Evolutionary conservation across 257 asterid species (phyloP).

Genomic region (Nicotiana knightiana): DNA sequence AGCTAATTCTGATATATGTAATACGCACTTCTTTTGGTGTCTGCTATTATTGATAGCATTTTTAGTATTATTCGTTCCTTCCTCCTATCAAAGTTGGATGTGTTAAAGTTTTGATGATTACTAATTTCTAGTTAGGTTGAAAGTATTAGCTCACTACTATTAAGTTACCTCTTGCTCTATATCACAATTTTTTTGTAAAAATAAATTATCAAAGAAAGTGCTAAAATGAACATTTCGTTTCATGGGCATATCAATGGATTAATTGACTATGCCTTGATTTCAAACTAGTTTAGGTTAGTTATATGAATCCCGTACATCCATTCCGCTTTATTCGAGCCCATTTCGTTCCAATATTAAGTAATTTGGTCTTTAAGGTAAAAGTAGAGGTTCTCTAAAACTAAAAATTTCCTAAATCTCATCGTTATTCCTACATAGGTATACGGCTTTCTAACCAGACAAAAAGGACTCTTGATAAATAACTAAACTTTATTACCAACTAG

Average conservation of each 20-base stretch:
- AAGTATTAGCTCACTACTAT: background rate
- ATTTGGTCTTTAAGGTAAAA: background rate
- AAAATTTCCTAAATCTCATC: background rate
- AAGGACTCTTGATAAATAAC: background rate
- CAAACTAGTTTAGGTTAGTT: background rate
- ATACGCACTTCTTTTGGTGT: background rate
- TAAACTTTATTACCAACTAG: background rate
- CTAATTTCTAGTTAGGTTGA: background rate
- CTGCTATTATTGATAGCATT: background rate
- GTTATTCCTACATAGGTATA: background rate
- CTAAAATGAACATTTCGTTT: background rate
- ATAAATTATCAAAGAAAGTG: background rate
- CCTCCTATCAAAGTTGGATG: background rate
- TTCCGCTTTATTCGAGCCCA: background rate
- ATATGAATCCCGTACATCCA: background rate
- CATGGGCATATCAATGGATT: background rate
- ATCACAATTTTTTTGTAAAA: background rate
- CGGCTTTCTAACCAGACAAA: background rate
- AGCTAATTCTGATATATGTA: background rate
- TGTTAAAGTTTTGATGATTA: background rate
- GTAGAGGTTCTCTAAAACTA: background rate
- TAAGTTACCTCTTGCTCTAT: background rate
- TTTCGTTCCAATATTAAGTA: background rate
- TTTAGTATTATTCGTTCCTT: no score
- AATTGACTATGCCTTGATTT: background rate